A percentile compares a stretch with the other conserved stretches of the same genome.
These are phyloP conservation scores for Metschnikowia lunata DNA, from an alignment of 805 yeast genomes.

Conservation along the genomic window DNA sequence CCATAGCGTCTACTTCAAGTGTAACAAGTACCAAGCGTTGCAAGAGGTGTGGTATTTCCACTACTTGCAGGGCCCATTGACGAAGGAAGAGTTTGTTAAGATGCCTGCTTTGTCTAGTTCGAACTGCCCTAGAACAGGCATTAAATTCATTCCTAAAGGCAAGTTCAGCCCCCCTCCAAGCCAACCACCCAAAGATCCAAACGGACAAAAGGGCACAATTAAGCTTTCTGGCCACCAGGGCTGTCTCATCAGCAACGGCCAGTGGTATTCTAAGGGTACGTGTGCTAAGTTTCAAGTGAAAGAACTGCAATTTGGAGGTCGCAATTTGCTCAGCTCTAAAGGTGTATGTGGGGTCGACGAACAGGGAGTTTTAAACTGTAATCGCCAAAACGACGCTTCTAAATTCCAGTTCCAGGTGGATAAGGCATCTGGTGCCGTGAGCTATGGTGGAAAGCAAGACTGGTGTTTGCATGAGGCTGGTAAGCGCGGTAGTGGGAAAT, in stretches of 20 bases:
- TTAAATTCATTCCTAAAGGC: slow-evolving; percentile 71
- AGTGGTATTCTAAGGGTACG: slow-evolving; percentile 76
- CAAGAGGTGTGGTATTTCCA: slow-evolving; percentile 28
- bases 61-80: slow-evolving; percentile 22
- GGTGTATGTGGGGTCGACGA: slow-evolving; percentile 59
- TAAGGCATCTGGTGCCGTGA: slow-evolving; percentile 40
- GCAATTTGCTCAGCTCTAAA: slow-evolving; percentile 58
- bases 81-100: slow-evolving; percentile 39
- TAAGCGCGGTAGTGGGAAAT: slow-evolving; percentile 24
- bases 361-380: slow-evolving; percentile 14
- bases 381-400: slow-evolving; percentile 8
- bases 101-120: slow-evolving; percentile 54
- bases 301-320: slow-evolving; percentile 69
- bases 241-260: slow-evolving; percentile 81
- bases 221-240: slow-evolving; percentile 53
- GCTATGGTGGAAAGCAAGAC: slow-evolving; percentile 55
- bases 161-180: slow-evolving; percentile 11
- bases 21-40: slow-evolving; percentile 21
- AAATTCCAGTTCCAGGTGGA: slow-evolving; percentile 57
- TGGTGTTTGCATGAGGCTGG: slow-evolving; percentile 56
- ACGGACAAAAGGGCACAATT: slow-evolving; percentile 31
- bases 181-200: slow-evolving; percentile 15
- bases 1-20: slow-evolving; percentile 34
- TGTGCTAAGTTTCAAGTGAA: slow-evolving; percentile 71
- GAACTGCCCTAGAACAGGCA: slow-evolving; percentile 66